Base-by-base conservation (phyloP, 2,329 filamentous ascomycete genomes). In the Tetracladium maxilliforme region DNA sequence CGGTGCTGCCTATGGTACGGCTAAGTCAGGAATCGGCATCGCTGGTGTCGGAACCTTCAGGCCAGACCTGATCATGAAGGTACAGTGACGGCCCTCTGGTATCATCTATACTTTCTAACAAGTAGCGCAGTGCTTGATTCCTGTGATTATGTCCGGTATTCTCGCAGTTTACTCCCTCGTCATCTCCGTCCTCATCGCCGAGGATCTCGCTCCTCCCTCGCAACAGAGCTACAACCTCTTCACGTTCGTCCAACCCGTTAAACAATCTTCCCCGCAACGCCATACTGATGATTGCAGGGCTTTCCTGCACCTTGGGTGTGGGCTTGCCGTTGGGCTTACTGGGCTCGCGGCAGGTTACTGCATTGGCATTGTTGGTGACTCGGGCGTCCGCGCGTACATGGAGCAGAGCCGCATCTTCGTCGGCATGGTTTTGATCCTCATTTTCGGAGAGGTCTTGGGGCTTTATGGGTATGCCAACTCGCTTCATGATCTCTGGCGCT, bases 121-220 rank as follows among this genome's bases (percentile, higher is more conserved):
- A 22, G 25, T 11, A 10, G 8, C 22, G 17, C 40, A 84, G 79
- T 86, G 77, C 29, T 60, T 87, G 26, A 86, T 87, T 39, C 80
- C 81, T 34, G 80, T 90, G 37, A 76, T 98, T 61, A 98, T 98
- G 90, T 92, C 90, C 41, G 90, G 90, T 70, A 98, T 98, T 49
- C 83, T 98, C 45, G 90, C 90, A 30, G 90, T 98, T 39, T 98
- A 98, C 58, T 82, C 86, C 25, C 79, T 98, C 40, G 90, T 98
- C 44, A 86, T 98, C 40, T 80, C 87, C 11, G 90, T 98, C 45
- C 70, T 98, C 39, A 98, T 98, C 49, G 82, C 84, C 28, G 78
- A 83, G 52, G 83, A 93, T 50, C 72, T 95, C 49, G 67, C 64
- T 24, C 80, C 84, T 15, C 78, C 76, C 29, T 63, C 67, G 10